Base-by-base conservation (phyloP, 108 stramenopile genomes). In the Parietichytrium sp. region DNA sequence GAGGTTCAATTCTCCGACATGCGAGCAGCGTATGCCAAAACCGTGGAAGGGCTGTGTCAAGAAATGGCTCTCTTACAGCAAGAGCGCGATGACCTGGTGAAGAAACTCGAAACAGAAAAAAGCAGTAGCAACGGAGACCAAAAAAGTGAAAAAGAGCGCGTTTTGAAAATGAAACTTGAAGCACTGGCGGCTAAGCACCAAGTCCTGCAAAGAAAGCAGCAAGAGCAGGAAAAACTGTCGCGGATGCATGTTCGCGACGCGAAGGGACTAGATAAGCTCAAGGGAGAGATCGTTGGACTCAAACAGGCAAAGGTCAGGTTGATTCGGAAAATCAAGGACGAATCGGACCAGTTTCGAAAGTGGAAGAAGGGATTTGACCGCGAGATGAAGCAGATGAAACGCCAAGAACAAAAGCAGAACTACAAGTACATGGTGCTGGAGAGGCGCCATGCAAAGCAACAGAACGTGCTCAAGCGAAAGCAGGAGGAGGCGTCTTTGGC, bases 371-470 rank as follows among this genome's bases (percentile, higher is more conserved):
- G 2, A n/a, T 45, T 45, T n/a, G 61, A 72, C 3, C 61, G 61
- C 42, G 61, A 72, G 42, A 33, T 72, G 38, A 72, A 72, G 61
- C 61, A 72, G 33, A 72, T 72, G 61, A 72, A 72, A 42, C 36
- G 45, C 38, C 61, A 72, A 27, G 61, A 72, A 25, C 36, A 33
- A 1, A 72, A 72, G 3, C 61, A 72, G 61, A 33, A 42, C 61
- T 72, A 72, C 61, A 72, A 72, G 61, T 72, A 72, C 42, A 72
- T 72, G 61, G 61, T 72, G 38, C 61, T 72, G 38, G 61, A 72
- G 33, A 33, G 61, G 10, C 61, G 45, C 38, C 61, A 72, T 42
- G 61, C 36, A 42, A 33, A 42, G 23, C 61, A 72, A 20, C 61
- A 72, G 42, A 33, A 42, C 42, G 18, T 72, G 36, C 61, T 72